Evolutionary conservation across 257 asterid species (phyloP), one percentile per base, ranked within the genome.

Genomic region (Ajuga chamaepitys): DNA sequence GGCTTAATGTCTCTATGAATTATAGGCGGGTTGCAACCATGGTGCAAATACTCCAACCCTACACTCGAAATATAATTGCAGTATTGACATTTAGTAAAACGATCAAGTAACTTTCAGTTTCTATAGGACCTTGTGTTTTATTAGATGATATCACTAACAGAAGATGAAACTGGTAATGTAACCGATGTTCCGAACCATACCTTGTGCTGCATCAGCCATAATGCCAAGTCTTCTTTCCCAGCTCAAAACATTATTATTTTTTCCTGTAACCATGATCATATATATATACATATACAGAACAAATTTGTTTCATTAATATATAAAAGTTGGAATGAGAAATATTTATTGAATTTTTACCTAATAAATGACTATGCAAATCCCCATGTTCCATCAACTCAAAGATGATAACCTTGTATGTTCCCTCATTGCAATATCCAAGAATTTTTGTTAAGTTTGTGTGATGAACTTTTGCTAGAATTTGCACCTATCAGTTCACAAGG

Each of bases 11-110:
- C 88, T 73, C 80, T 74, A 58, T 77, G 88, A 26, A 83, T 62
- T 58, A 80, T 72, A 16, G 78, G 62, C 9, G 77, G 83, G 7
- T 45, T 22, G 2, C 24, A 82, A 9, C 81, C 81, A 47, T 66
- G 59, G 38, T 79, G 85, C 64, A 79, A 58, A 75, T 82, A 79
- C 30, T 74, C 85, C 75, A 82, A 20, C 50, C 88, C 83, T 79
- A 59, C 60, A 74, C 3, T 13, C 17, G 41, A 22, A 38, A 12
- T 58, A 25, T 12, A 53, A 53, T 21, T 40, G n/a, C 2, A 40
- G 34, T 28, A 5, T 28, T 28, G 34, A n/a, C 34, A 28, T 2
- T 28, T 28, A 28, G 34, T 2, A 28, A 28, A 28, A 28, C 34
- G 5, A 28, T 28, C 5, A 28, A 28, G 2, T 28, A 2, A 28